Base-by-base conservation (phyloP, 805 yeast genomes). In the Candida dendrica region DNA sequence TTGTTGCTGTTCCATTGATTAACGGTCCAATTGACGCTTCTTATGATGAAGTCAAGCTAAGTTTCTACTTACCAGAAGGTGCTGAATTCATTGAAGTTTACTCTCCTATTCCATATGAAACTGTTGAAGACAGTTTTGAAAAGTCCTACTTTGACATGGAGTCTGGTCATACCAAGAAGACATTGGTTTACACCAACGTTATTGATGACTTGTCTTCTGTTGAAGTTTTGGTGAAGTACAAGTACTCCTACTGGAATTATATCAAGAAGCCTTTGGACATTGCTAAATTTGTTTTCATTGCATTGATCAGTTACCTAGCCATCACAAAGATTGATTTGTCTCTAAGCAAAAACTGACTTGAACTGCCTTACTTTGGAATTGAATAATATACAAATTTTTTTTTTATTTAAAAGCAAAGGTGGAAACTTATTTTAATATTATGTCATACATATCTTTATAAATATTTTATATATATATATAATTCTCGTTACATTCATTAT, bases 21-120 rank as follows among this genome's bases (percentile, higher is more conserved):
- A 79, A 78, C 55, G 87, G 93, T 15, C 81, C 91, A 30, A 60
- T 59, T 17, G 89, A 84, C 52, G 71, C 79, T n/a, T 64, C 77
- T 37, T 90, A 88, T 60, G 84, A 76, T 44, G 60, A 72, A 32
- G 81, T 81, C 7, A 65, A 68, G 33, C 60, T 86, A 38, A 72
- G 75, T 32, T 65, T 91, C 48, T 81, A 78, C 54, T 74, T 93
- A 49, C 98, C 98, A 11, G 97, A 93, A 64, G 91, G 90, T 38
- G 83, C 98, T 6, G 68, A 71, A 49, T 65, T 73, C 40, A 48
- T 74, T 37, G 77, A 71, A 44, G 71, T 84, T 34, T 65, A 75
- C 16, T 70, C 84, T 15, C 84, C 93, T 16, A 59, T 81, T 36
- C 59, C 61, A 3, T 64, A 65, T 46, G 58, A 60, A 19, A 55